Base-by-base conservation (phyloP, 495 filamentous ascomycete genomes). In the Trichoderma reesei region DNA sequence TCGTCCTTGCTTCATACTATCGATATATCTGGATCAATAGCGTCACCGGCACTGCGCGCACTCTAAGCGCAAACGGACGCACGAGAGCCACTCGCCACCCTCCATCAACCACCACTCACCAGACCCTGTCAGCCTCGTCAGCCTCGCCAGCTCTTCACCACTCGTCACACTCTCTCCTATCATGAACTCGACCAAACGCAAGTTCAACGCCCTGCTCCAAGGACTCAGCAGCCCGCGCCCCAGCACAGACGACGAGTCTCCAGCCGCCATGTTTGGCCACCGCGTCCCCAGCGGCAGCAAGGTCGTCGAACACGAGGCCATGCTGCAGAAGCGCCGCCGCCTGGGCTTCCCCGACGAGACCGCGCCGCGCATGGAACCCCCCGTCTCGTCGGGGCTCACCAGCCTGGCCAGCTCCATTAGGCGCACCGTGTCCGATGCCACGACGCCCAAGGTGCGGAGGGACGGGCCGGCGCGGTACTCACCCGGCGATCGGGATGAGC, bases 401-500 rank as follows among this genome's bases (percentile, higher is more conserved):
- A 46, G 31, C 6, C 18, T 63, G 41, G 38, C 38, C 37, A 42
- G n/a, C n/a, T 34, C 38, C n/a, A 42, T 46, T 8, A 33, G 38
- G 61, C 41, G 38, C 6, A 39, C 61, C 8, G 61, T 39, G 3
- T 42, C 31, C n/a, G 41, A 46, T 18, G 31, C 65, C 13, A 56
- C 51, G 26, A 56, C 51, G 9, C 51, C 51, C 8, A 60, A 26
- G 63, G 56, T 39, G 60, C 38, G 62, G 59, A 39, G 38, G 31
- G 34, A 63, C 59, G 68, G 68, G 2, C 69, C 62, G n/a, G 61
- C 61, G 51, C 13, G 68, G 62, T 98, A 92, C 72, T 86, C 86
- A 62, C 93, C 92, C 8, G 88, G 87, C 83, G 90, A 93, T 72
- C 88, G 92, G 61, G 85, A 85, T 37, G 84, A 86, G 65, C 93